Percentiles rank a stretch among this genome's conserved stretches.
phyloP scores from a whole-genome alignment of 176 grass and related monocot species.

The Eleusine indica region DNA sequence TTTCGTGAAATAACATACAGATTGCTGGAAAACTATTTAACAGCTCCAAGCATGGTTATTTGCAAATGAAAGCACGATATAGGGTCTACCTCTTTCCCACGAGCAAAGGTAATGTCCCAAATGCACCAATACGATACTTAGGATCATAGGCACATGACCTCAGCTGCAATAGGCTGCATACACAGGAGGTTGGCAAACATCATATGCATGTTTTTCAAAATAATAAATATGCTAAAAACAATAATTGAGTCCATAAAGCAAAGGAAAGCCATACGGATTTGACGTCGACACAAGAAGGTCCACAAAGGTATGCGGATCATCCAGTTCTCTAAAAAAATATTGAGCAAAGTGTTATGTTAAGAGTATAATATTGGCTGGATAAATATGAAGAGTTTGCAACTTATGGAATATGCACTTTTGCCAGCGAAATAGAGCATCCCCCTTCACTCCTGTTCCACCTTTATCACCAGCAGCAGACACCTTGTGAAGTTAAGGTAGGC shows the following conservation, averaged over 20 bases:
- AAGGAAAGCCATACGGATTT: constrained; percentile 53
- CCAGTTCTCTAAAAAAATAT: constrained; percentile 66
- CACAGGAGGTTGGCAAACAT: constrained; percentile 16
- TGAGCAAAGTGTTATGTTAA: constrained; percentile 34
- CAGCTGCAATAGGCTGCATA: constrained; percentile 66
- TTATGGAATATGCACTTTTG: constrained; percentile 59
- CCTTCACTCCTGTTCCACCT: constrained; percentile 65
- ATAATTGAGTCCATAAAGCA: constrained; percentile 25
- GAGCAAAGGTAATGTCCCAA: constrained; percentile 81
- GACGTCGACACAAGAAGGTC: constrained; percentile 86
- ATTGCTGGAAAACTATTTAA: constrained; percentile 33
- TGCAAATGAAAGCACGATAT: constrained; percentile 27
- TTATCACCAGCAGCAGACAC: constrained; percentile 60
- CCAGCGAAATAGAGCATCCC: constrained; percentile 89
- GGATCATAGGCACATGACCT: constrained; percentile 79
- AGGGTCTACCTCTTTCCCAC: constrained; percentile 65
- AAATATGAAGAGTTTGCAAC: neutral
- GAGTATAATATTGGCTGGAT: constrained; percentile 7
- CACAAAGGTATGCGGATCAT: constrained; percentile 87
- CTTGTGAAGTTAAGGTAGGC: constrained; percentile 66
- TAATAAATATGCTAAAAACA: constrained; percentile 7
- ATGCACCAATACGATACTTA: constrained; percentile 76
- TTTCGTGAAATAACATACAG: constrained; percentile 19
- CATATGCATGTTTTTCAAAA: constrained; percentile 13
- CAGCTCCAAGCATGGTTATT: constrained; percentile 22